Conservation (phyloP, 306 rosid species). For the Glycine tomentella region DNA sequence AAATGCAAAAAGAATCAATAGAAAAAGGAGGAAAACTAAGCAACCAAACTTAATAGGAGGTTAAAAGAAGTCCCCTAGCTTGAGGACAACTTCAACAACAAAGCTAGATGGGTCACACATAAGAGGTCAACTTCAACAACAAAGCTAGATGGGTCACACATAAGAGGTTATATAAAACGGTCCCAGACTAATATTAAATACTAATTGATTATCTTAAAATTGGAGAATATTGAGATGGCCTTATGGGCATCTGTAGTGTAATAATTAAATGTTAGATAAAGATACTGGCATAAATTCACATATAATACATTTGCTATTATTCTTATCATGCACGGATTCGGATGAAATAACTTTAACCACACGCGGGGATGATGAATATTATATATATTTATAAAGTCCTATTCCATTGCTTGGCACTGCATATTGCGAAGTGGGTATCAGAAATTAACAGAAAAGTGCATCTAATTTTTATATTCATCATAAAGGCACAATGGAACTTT, state of each 20-base stretch:
- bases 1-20: constrained; percentile 47
- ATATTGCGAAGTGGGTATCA: constrained; percentile 54
- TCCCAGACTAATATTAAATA: neutral
- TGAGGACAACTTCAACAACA: constrained; percentile 25
- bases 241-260: constrained; percentile 36
- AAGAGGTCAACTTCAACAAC: constrained; percentile 34
- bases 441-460: constrained; percentile 58
- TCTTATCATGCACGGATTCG: constrained; percentile 52
- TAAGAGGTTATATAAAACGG: constrained; percentile 16
- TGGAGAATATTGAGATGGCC: constrained; percentile 48
- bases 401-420: constrained; percentile 45
- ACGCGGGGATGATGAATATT: constrained; percentile 13
- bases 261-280: constrained; percentile 50
- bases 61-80: too few species aligned
- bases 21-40: constrained; percentile 16
- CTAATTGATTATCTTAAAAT: constrained; percentile 7
- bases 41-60: neutral
- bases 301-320: constrained; percentile 44
- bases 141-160: constrained; percentile 12
- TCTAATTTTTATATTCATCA: constrained; percentile 33
- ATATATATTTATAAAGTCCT: neutral
- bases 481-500: constrained; percentile 47
- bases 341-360: constrained; percentile 53
- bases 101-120: constrained; percentile 11
- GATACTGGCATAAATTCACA: constrained; percentile 57